Evolutionary conservation across 2,329 filamentous ascomycete species (phyloP), one percentile per base, ranked within the genome.

Genomic region (Leptosphaerulina australis): DNA sequence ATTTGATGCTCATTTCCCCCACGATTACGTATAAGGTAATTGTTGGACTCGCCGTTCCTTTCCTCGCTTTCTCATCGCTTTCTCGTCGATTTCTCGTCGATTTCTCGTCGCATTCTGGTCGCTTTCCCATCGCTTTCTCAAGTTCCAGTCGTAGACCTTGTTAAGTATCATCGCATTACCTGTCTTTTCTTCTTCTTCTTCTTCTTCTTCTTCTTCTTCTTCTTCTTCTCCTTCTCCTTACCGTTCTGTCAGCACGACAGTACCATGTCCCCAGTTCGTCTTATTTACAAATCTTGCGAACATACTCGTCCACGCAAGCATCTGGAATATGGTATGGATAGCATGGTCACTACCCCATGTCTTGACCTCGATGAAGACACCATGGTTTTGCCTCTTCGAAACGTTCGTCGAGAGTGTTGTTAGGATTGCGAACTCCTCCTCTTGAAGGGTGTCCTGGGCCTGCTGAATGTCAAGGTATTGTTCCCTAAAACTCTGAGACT

Each of bases 381-480:
- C 43, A 52, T 20, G 28, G 20, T 14, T 52, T 25, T 10, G 49
- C 44, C n/a, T 47, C 49, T n/a, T 29, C 35, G 37, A 25, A 37
- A 21, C 4, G 49, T 44, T 12, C 29, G 15, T 9, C 43, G 7
- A 18, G 4, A 52, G 33, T 14, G 49, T 26, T 12, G 31, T 15
- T 12, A 52, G 22, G 15, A 43, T 21, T 39, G 14, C 10, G 12
- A 8, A 15, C 14, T 21, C 26, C 5, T 25, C 14, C 2, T 33
- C 29, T n/a, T 29, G 17, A 11, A 44, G 18, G 1, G 34, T 10
- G 10, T 28, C 28, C 12, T 44, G 44, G 10, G 37, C 21, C 15
- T n/a, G 40, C 15, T 53, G 50, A 2, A 50, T 41, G 36, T 25
- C 36, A 8, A 53, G 35, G 34, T 31, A 31, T 33, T 41, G 35